A percentile compares a stretch with the other conserved stretches of the same genome.
These are phyloP conservation scores for Talaromyces nanjingensis DNA, from an alignment of 495 filamentous ascomycete species.

Conservation along the genomic window DNA sequence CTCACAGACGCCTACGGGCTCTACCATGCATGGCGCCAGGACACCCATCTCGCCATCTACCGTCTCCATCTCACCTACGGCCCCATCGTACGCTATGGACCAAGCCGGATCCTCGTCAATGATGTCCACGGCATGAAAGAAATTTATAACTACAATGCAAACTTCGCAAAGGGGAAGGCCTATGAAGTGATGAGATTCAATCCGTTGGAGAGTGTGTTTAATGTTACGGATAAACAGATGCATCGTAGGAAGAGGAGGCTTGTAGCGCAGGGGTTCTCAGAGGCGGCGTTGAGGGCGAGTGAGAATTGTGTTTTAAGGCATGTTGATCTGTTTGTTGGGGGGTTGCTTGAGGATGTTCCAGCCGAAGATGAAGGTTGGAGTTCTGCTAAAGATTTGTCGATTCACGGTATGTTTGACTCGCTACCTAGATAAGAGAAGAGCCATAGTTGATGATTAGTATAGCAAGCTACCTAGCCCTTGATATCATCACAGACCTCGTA, in stretches of 20 bases:
- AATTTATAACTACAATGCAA: neutral
- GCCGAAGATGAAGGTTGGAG: too few species aligned
- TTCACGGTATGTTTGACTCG: too few species aligned
- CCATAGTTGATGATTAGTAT: too few species aligned
- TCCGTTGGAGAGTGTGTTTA: neutral
- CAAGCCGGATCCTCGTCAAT: neutral
- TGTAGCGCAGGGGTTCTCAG: slow-evolving; percentile 6
- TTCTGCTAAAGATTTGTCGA: too few species aligned
- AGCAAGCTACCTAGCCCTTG: too few species aligned
- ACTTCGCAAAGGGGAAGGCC: neutral
- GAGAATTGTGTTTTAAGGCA: slow-evolving; percentile 2
- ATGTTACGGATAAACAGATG: slow-evolving; percentile 5
- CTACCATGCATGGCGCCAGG: too few species aligned
- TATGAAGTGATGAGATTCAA: neutral
- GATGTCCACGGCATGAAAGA: neutral
- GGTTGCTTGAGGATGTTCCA: too few species aligned
- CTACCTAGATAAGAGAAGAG: too few species aligned
- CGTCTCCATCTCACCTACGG: too few species aligned
- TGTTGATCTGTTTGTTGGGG: neutral
- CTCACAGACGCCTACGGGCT: too few species aligned
- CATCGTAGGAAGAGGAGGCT: slow-evolving; percentile 8
- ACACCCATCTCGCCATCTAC: too few species aligned
- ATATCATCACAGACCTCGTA: too few species aligned
- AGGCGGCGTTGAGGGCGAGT: neutral
- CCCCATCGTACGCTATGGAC: neutral